Base-by-base conservation (phyloP, 139 green algal species). In the Volvox reticuliferus region DNA sequence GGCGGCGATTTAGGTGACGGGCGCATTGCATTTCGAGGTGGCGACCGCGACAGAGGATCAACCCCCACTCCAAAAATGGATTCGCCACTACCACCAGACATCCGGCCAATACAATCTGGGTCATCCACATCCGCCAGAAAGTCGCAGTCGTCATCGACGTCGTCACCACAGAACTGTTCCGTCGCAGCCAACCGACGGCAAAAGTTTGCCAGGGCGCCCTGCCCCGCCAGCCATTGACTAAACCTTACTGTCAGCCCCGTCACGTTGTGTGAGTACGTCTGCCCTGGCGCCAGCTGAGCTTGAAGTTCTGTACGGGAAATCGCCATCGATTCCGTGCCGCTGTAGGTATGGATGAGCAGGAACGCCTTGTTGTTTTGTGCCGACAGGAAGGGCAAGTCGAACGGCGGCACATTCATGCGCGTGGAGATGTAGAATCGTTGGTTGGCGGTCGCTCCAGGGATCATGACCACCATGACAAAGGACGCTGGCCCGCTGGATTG, bases 111-210 rank as follows among this genome's bases (percentile, higher is more conserved):
- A 35, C 85, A 89, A 9, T 89, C 85, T 0, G 85, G 85, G 50
- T 89, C 85, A 0, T 21, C 0, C 9, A 18, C 71, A 32, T 89
- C 85, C 1, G 28, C 3, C n/a, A 89, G 18, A 21, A 63, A 63
- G 50, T 89, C 85, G 85, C 85, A 89, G 50, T 89, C 85, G 32
- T 89, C 85, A 26, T 89, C 85, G 18, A 76, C 1, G 50, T n/a
- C 71, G 71, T 89, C 85, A 50, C 69, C 69, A 32, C 85, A 89
- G 12, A 35, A 12, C 44, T 63, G 17, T 44, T 89, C 85, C 0
- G 18, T 63, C 19, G 44, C 28, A 0, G 5, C 44, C 16, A 12
- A 1, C 13, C 71, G 71, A 20, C 85, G 85, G 85, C 85, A 89
- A 0, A 89, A 16, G 16, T 12, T 76, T 0, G 30, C 26, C 6